A percentile compares a stretch with the other conserved stretches of the same genome.
phyloP scores from a whole-genome alignment of 148 eudicot species.

The Polygonum aviculare region DNA sequence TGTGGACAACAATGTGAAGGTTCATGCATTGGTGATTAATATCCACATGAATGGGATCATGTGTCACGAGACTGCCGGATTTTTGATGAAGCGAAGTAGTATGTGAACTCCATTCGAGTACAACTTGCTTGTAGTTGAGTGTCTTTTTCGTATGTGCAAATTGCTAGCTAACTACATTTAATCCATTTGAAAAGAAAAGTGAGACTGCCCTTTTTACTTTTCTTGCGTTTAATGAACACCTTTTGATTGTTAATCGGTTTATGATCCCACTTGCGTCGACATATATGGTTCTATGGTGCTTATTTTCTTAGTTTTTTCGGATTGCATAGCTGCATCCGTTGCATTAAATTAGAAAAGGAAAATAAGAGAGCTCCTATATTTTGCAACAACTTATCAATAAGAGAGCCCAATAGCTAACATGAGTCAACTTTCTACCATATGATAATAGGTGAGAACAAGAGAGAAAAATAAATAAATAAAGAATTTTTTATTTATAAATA shows the following conservation, averaged over 20 bases:
- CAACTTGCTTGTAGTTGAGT: background rate
- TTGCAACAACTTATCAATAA: background rate
- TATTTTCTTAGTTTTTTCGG: background rate
- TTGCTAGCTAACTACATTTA: background rate
- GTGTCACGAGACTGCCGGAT: background rate
- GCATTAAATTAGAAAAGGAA: too few species aligned
- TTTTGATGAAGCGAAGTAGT: background rate
- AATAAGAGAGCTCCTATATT: too few species aligned
- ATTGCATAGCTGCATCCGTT: background rate
- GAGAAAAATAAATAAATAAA: too few species aligned
- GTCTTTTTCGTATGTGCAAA: background rate
- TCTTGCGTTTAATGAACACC: background rate
- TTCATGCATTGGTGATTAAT: constrained; percentile 1
- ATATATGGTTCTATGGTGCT: background rate
- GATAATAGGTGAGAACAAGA: too few species aligned
- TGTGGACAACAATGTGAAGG: background rate
- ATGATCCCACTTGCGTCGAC: background rate
- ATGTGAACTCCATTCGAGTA: background rate
- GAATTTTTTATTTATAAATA: too few species aligned
- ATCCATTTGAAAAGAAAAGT: background rate
- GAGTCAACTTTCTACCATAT: too few species aligned
- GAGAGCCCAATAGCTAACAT: too few species aligned
- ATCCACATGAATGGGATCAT: background rate
- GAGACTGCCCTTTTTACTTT: background rate
- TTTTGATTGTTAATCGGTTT: background rate